These are phyloP conservation scores for Pseudonitzschia multiseries DNA, from an alignment of 108 stramenopile genomes.

Conservation along the genomic window DNA sequence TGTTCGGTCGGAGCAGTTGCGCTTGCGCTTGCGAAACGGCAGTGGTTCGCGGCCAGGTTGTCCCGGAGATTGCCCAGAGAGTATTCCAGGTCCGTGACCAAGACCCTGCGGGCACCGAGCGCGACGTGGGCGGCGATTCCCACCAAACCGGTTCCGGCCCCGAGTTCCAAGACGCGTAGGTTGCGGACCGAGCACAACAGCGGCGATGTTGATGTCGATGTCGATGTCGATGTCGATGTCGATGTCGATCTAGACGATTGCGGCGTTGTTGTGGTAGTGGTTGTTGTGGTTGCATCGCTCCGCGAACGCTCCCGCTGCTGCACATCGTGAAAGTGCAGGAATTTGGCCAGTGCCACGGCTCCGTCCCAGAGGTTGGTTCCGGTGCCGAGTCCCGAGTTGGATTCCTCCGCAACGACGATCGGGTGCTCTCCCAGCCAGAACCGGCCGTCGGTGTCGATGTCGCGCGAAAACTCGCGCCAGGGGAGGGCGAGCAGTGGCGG, in stretches of 20 bases:
- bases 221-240: no score
- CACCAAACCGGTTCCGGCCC: constrained; percentile 67
- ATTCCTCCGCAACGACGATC: neutral
- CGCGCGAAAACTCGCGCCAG: constrained; percentile 10
- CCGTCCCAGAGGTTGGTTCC: constrained; percentile 79
- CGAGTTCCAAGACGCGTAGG: constrained; percentile 61
- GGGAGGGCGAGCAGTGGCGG: neutral
- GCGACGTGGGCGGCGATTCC: constrained; percentile 51
- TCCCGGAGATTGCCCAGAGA: constrained; percentile 48
- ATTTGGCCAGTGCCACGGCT: constrained; percentile 44
- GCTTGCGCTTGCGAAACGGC: neutral
- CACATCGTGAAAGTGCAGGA: neutral
- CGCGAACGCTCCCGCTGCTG: no score
- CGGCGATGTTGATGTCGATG: neutral
- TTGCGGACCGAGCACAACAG: constrained; percentile 22
- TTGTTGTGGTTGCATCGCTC: no score
- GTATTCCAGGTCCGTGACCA: constrained; percentile 72
- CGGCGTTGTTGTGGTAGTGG: no score
- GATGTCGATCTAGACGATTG: no score
- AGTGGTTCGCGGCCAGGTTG: constrained; percentile 31
- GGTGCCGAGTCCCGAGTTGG: constrained; percentile 38
- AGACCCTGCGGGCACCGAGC: constrained; percentile 46
- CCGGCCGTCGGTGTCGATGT: neutral
- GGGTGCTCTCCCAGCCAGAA: neutral
- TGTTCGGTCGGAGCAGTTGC: neutral